These are phyloP conservation scores for Closterium sp. DNA, from an alignment of 139 green algal species.

Conservation along the genomic window DNA sequence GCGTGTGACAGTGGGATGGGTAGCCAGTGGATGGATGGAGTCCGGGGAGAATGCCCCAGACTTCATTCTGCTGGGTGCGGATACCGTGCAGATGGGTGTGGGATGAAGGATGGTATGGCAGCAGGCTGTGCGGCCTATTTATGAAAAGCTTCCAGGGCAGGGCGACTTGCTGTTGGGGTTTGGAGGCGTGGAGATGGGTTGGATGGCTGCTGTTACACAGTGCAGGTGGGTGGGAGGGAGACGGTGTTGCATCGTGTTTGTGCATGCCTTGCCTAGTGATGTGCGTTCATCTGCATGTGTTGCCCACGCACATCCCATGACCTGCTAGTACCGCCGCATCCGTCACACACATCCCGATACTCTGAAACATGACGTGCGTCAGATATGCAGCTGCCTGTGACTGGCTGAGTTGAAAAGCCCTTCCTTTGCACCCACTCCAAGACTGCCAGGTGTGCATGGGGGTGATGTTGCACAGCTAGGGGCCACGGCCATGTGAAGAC, in stretches of 20 bases:
- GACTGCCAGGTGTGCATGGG: conserved; percentile 1
- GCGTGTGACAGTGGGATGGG: not conserved
- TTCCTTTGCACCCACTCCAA: not conserved
- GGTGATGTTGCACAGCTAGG: too few species aligned
- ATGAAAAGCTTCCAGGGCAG: too few species aligned
- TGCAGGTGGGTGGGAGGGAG: not conserved
- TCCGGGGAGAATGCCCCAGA: not conserved
- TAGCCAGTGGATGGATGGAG: not conserved
- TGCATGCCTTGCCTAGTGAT: not conserved
- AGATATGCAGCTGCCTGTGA: not conserved
- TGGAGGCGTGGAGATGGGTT: not conserved
- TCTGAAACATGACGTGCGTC: too few species aligned
- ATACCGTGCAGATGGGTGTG: not conserved
- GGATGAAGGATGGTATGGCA: not conserved
- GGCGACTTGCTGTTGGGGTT: not conserved
- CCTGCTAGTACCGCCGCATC: too few species aligned
- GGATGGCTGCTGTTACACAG: too few species aligned
- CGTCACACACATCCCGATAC: too few species aligned
- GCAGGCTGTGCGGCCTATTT: too few species aligned
- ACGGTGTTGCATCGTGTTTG: too few species aligned
- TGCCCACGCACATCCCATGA: too few species aligned
- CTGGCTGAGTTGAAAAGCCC: too few species aligned
- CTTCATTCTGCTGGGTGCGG: not conserved
- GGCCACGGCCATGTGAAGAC: too few species aligned
- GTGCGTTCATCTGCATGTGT: too few species aligned